Base-by-base conservation (phyloP, 257 asterid genomes). In the Leonotis leonurus region DNA sequence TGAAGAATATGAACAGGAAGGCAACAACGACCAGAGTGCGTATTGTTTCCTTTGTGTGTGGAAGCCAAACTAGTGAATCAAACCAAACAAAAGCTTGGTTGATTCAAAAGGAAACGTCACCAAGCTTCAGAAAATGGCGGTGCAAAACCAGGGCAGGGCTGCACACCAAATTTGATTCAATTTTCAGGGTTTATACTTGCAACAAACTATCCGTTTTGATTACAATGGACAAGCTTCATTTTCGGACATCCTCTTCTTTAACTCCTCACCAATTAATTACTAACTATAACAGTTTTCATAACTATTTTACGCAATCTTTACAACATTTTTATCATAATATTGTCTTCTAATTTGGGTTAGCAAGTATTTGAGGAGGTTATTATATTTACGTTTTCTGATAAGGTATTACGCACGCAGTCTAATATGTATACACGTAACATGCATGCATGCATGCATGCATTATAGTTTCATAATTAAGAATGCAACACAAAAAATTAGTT, bases 141-240 rank as follows among this genome's bases (percentile, higher is more conserved):
- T 74, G 59, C 58, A 63, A 63, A 21, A n/a, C n/a, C n/a, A n/a
- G n/a, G n/a, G 58, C 48, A 43, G 59, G 75, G 60, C 54, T 56
- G 70, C 71, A 62, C 56, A 32, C 43, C 20, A 75, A 50, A 73
- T 4, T 51, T 71, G 69, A 22, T 37, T 72, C 72, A 57, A n/a
- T 65, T 57, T 50, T 33, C 59, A 70, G 84, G 83, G 86, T 78
- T 82, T 80, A 62, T 67, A 71, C 50, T 65, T 32, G 60, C 12
- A 48, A 59, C 60, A 46, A 59, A 52, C 20, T 30, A 9, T 55
- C 17, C 20, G 44, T 26, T 57, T 56, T 25, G 14, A 18, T 53
- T 73, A 35, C 81, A 74, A 75, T 26, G 87, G 83, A 41, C 2
- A 43, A 60, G 70, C 84, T 62, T 62, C 56, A 41, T 43, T 81